phyloP scores from a whole-genome alignment of 495 filamentous ascomycete genomes.

The Annulohypoxylon moriforme region DNA sequence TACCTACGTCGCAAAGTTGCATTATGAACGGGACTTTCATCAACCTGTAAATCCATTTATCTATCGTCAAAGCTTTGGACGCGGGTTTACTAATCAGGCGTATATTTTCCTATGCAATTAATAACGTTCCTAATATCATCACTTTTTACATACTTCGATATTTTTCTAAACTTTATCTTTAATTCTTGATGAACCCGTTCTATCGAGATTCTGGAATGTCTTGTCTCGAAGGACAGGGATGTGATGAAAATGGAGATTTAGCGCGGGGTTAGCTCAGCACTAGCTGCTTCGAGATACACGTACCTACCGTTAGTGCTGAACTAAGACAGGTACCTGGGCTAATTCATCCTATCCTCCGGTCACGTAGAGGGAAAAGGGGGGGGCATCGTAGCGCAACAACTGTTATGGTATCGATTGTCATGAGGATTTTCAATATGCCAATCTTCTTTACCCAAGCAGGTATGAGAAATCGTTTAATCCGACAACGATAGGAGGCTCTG shows the following conservation, averaged over 20 bases:
- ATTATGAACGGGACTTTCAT: neutral
- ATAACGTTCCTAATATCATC: too few relatives aligned
- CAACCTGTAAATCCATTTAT: too few relatives aligned
- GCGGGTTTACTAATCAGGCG: too few relatives aligned
- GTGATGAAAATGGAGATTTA: conserved; percentile 18
- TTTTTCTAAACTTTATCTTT: too few relatives aligned
- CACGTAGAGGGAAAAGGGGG: neutral
- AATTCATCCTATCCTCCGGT: conserved; percentile 1
- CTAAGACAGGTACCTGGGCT: neutral
- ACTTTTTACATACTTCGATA: too few relatives aligned
- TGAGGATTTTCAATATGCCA: neutral
- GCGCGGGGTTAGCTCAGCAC: conserved; percentile 25
- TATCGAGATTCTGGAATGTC: conserved; percentile 22
- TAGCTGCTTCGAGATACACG: conserved; percentile 5
- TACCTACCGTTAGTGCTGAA: neutral
- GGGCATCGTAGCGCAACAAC: neutral
- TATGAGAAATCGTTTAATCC: neutral
- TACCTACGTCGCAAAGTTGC: neutral
- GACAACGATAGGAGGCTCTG: neutral
- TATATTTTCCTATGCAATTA: too few relatives aligned
- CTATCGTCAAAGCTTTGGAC: too few relatives aligned
- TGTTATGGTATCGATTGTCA: neutral
- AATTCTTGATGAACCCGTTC: conserved; percentile 3
- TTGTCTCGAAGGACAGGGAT: neutral
- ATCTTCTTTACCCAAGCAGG: neutral